phyloP scores from a whole-genome alignment of 148 eudicot genomes.

The Suaeda aralocaspica region DNA sequence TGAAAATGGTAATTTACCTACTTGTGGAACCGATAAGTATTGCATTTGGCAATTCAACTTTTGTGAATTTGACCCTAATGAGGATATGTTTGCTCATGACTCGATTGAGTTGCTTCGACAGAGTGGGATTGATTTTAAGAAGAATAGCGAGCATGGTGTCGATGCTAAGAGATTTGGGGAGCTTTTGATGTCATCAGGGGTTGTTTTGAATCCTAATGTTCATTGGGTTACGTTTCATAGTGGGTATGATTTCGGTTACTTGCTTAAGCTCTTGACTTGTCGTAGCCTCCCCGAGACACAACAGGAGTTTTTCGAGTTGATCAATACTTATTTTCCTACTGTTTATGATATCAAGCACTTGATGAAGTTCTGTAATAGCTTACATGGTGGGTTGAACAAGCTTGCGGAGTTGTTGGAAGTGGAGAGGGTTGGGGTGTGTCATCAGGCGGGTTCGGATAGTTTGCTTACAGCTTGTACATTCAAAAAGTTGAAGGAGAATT shows the following conservation, averaged over 20 bases:
- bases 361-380: conserved; percentile 38
- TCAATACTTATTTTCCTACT: conserved; percentile 37
- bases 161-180: conserved; percentile 46
- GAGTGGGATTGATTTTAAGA: conserved; percentile 49
- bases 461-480: conserved; percentile 46
- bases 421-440: conserved; percentile 43
- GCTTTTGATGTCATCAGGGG: conserved; percentile 54
- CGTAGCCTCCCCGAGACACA: conserved; percentile 44
- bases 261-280: conserved; percentile 49
- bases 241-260: conserved; percentile 54
- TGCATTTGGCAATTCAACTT: conserved; percentile 65
- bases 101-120: conserved; percentile 44
- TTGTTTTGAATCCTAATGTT: conserved; percentile 43
- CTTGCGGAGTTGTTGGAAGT: conserved; percentile 38
- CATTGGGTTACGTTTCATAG: conserved; percentile 56
- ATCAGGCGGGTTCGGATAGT: conserved; percentile 51
- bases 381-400: conserved; percentile 50
- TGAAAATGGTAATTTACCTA: conserved; percentile 42
- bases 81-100: conserved; percentile 44
- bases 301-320: conserved; percentile 37
- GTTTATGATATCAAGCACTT: conserved; percentile 44
- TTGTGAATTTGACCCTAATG: conserved; percentile 44
- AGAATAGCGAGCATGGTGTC: conserved; percentile 40
- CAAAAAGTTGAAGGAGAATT: conserved; percentile 41
- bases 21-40: conserved; percentile 41